Evolutionary conservation across 2,329 filamentous ascomycete species (phyloP).

Genomic region (Calonectria pteridis): DNA sequence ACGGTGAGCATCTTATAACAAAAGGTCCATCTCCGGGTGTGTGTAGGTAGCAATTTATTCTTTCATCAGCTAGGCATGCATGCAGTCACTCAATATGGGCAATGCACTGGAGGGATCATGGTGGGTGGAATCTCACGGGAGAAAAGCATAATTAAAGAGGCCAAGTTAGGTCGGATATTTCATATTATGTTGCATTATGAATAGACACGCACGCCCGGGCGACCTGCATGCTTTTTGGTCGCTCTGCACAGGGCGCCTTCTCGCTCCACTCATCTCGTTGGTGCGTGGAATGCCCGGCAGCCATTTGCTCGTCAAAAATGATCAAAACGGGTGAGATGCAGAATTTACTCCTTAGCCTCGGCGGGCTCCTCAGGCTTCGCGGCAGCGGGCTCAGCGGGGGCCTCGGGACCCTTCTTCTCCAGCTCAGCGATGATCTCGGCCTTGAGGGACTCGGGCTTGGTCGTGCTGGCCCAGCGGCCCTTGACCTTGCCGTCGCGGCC

Average conservation of each 20-base stretch:
- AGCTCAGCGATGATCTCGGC: conserved; percentile 81
- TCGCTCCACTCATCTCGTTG: background rate
- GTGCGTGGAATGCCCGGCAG: background rate
- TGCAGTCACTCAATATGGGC: background rate
- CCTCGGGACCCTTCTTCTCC: conserved; percentile 25
- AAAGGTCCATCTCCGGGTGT: background rate
- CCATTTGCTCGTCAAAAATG: background rate
- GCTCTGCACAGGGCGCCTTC: background rate
- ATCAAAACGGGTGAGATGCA: background rate
- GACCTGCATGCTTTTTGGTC: background rate
- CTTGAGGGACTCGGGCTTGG: conserved; percentile 87
- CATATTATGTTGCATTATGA: conserved; percentile 1
- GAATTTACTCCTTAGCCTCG: background rate
- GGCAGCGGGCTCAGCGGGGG: background rate
- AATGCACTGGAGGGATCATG: too few species aligned
- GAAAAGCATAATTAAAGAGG: background rate
- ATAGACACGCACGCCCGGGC: background rate
- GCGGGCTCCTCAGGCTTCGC: background rate
- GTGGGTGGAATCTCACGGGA: background rate
- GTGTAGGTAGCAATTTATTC: background rate
- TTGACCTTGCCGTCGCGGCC: conserved; percentile 88
- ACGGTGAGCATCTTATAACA: background rate
- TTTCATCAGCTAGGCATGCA: background rate
- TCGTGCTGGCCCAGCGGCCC: conserved; percentile 87
- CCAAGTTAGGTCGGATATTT: background rate